Evolutionary conservation across 2,329 filamentous ascomycete genomes (phyloP), one percentile per base, ranked within the genome.

Genomic region (Botrytis cinerea): DNA sequence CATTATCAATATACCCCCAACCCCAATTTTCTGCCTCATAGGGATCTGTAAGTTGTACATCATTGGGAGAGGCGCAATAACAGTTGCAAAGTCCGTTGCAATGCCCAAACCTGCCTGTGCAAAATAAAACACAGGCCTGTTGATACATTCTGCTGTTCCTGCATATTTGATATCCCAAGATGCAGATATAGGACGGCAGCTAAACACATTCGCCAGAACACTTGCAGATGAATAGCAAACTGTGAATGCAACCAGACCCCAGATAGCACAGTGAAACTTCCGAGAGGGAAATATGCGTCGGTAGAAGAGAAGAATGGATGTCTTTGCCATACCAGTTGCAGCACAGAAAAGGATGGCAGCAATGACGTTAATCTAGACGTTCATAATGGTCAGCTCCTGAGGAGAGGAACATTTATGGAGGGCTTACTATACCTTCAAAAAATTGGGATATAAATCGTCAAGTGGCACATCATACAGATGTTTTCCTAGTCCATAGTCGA

Each of bases 381-480:
- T 57, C 51, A 54, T 28, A 57, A 6, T 28, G 14, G n/a, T 57
- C n/a, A 32, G 51, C 51, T 28, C 51, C 7, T 1, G 6, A 54
- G 8, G n/a, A 28, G n/a, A 57, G 51, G 6, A 57, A 57, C 7
- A 18, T 9, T 28, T 57, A 57, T 57, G 51, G 51, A 57, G n/a
- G 28, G 12, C 48, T 28, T 57, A 2, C n/a, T n/a, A 57, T 57
- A 57, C 51, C 14, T 57, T 57, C 7, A 57, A 32, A 28, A 57
- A 57, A 18, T 57, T 57, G n/a, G 51, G 51, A 32, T 57, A 57
- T 18, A 57, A 57, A 57, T 57, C n/a, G n/a, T 18, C 51, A 57
- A 57, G 51, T 28, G 51, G 51, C 51, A 57, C 51, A 57, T 57
- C 51, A 57, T 57, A 32, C n/a, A 57, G 51, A 57, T 57, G 51